These are phyloP conservation scores for Dactylellina sp. DNA, from an alignment of 2,329 filamentous ascomycete genomes.

Conservation along the genomic window DNA sequence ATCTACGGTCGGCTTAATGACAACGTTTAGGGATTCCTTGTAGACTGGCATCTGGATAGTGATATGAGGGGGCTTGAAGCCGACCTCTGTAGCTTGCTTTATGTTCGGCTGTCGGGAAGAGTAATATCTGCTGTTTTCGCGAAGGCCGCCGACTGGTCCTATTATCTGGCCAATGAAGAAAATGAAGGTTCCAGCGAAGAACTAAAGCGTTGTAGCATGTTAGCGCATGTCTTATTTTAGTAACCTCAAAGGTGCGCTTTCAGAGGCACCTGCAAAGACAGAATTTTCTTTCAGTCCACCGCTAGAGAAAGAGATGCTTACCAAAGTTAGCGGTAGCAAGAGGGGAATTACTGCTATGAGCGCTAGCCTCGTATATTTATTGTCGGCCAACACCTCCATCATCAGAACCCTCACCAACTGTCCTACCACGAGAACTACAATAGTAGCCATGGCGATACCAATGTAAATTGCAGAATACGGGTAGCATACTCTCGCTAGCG, in stretches of 20 bases:
- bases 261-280: too few species aligned
- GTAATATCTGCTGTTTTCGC: constrained; percentile 66
- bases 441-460: constrained; percentile 39
- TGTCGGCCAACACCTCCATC: constrained; percentile 30
- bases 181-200: constrained; percentile 43
- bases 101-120: constrained; percentile 63
- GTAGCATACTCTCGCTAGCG: constrained; percentile 19
- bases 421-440: constrained; percentile 33
- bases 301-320: constrained; percentile 3
- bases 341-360: constrained; percentile 29
- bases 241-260: neutral
- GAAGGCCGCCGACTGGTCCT: constrained; percentile 67
- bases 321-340: constrained; percentile 41
- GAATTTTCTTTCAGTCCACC: neutral
- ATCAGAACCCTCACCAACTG: constrained; percentile 35
- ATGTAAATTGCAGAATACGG: constrained; percentile 38
- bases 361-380: constrained; percentile 26
- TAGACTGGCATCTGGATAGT: constrained; percentile 68
- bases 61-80: constrained; percentile 64
- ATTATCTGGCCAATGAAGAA: constrained; percentile 64
- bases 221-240: neutral
- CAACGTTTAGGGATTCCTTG: constrained; percentile 67
- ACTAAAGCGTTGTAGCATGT: constrained; percentile 3
- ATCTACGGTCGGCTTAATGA: constrained; percentile 70
- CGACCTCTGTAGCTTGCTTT: constrained; percentile 60